These are phyloP conservation scores for Metarhizium sp. DNA, from an alignment of 2,329 filamentous ascomycete species.

Conservation along the genomic window DNA sequence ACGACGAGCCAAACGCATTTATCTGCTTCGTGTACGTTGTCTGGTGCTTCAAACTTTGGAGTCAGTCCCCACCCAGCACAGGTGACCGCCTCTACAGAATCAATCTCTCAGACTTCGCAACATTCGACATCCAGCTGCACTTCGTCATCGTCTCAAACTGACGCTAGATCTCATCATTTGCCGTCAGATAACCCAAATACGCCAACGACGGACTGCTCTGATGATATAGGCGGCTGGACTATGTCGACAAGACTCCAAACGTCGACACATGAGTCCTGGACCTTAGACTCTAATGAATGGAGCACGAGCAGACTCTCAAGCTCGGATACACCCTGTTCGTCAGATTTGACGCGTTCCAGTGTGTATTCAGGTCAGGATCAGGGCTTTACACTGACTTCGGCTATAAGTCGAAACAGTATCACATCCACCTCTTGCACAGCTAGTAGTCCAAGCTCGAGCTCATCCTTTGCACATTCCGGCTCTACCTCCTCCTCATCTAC, in stretches of 20 bases:
- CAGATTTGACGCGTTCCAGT: background rate
- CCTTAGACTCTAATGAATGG: background rate
- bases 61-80: background rate
- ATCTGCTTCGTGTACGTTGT: background rate
- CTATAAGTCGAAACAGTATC: background rate
- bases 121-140: background rate
- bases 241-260: background rate
- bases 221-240: background rate
- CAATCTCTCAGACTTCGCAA: background rate
- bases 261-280: background rate
- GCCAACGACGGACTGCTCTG: background rate
- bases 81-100: background rate
- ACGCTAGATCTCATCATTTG: background rate
- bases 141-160: background rate
- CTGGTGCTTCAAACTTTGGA: background rate
- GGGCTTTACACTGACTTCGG: background rate
- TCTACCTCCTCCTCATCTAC: background rate
- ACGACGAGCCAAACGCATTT: background rate
- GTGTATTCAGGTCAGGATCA: background rate
- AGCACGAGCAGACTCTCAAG: background rate
- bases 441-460: background rate
- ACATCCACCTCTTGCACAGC: conserved; percentile 1
- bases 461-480: background rate
- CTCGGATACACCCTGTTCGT: background rate
- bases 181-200: background rate